Evolutionary conservation across 257 asterid species (phyloP).

Genomic region (Schizonepeta tenuifolia): DNA sequence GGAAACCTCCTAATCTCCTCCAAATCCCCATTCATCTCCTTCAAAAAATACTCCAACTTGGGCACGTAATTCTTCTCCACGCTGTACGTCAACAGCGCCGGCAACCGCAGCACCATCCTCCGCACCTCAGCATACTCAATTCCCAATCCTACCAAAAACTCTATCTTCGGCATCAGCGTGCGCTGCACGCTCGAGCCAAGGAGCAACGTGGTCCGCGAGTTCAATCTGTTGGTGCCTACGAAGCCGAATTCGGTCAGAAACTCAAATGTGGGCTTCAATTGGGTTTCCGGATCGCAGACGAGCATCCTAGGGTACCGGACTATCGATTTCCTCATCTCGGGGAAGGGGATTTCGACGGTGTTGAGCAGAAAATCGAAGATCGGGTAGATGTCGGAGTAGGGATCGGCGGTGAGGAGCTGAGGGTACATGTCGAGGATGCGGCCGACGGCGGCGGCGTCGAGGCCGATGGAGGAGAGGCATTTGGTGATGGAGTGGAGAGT

Average conservation of each 20-base stretch:
- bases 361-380: conserved; percentile 66
- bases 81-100: conserved; percentile 84
- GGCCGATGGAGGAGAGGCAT: conserved; percentile 80
- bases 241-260: conserved; percentile 71
- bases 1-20: conserved; percentile 81
- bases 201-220: conserved; percentile 66
- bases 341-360: conserved; percentile 57
- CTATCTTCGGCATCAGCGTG: conserved; percentile 70
- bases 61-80: conserved; percentile 80
- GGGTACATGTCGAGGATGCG: conserved; percentile 90
- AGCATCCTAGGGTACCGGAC: conserved; percentile 74
- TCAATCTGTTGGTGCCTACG: conserved; percentile 51
- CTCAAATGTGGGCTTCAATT: conserved; percentile 62
- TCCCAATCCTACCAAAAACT: conserved; percentile 63
- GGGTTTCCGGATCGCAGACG: conserved; percentile 53
- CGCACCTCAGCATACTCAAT: conserved; percentile 58
- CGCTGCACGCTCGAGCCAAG: conserved; percentile 76
- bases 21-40: conserved; percentile 76
- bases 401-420: conserved; percentile 72
- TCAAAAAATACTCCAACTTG: conserved; percentile 62
- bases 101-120: conserved; percentile 80
- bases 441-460: conserved; percentile 58
- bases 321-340: conserved; percentile 55
- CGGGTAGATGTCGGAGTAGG: conserved; percentile 63
- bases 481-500: conserved; percentile 55